Base-by-base conservation (phyloP, 257 asterid species). In the Voacanga thouarsii region DNA sequence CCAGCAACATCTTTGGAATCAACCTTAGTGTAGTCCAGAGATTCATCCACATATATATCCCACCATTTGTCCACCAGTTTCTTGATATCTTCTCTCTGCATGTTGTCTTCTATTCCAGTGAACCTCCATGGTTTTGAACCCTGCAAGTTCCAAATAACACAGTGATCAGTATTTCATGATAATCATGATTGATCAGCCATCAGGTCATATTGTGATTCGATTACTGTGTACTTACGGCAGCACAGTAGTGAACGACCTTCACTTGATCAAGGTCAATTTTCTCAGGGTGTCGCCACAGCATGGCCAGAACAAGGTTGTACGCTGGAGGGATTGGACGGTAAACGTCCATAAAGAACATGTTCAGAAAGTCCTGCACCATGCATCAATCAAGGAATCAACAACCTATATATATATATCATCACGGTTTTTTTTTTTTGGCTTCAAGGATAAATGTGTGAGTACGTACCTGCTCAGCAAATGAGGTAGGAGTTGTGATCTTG, bases 211-310 rank as follows among this genome's bases (percentile, higher is more conserved):
- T 44, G 8, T 44, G 47, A 47, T 47, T 1, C 14, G 14, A 47
- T 1, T 47, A 15, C 2, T 3, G 21, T 5, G 12, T 67, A 67
- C 80, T 80, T 39, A 80, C 84, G 2, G 65, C 77, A 44, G 82
- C 82, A 59, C 82, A 82, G 67, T 82, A 82, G 44, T 82, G 85
- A 67, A 78, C 82, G 24, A 77, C 79, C 73, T 82, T 82, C 0
- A 78, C 82, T 4, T 33, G 51, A 11, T 81, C 79, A 37, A 81
- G 81, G n/a, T 81, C 81, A 50, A 81, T 47, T 11, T 81, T 81
- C 53, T 81, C 81, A 16, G 79, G 84, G 53, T 81, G 84, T 41
- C 84, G 75, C 84, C 84, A 81, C 3, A 77, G 59, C 85, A 82
- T 77, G 43, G 79, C 79, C 26, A 78, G 23, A 11, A 77, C 79